Conservation (phyloP, 768 basidiomycete species). For the Suillus decipiens region DNA sequence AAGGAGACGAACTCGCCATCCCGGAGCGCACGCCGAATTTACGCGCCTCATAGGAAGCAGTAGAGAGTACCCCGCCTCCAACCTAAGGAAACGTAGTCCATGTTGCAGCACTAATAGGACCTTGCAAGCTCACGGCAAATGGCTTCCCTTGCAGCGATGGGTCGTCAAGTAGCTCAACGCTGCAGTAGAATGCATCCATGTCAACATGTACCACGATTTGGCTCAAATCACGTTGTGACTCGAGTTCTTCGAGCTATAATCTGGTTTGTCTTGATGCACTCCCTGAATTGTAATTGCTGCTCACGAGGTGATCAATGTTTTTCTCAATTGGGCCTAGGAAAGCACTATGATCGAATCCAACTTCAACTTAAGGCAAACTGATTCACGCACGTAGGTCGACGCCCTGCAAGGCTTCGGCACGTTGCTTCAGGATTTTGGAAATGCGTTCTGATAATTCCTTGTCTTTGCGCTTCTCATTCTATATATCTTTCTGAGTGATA, state of each 20-base stretch:
- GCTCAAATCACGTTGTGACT: constrained; percentile 72
- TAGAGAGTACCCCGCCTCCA: constrained; percentile 80
- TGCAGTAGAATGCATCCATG: constrained; percentile 93
- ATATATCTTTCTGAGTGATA: constrained; percentile 14
- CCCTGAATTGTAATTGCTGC: constrained; percentile 24
- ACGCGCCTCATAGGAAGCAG: constrained; percentile 91
- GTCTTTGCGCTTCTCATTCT: constrained; percentile 92
- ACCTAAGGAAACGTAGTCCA: constrained; percentile 44
- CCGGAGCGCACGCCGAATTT: constrained; percentile 91
- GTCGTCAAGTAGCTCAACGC: constrained; percentile 70
- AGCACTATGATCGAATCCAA: constrained; percentile 13
- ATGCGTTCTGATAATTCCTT: constrained; percentile 81
- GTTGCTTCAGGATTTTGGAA: constrained; percentile 60
- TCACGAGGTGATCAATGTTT: constrained; percentile 69
- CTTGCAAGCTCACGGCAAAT: constrained; percentile 56
- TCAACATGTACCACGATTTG: constrained; percentile 93
- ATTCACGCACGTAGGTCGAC: constrained; percentile 55
- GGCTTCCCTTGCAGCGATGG: constrained; percentile 68
- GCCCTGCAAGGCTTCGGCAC: constrained; percentile 57
- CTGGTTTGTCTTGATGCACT: constrained; percentile 1
- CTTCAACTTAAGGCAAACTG: constrained; percentile 15
- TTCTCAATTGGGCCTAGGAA: constrained; percentile 58
- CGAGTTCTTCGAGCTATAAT: constrained; percentile 62
- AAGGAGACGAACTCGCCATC: constrained; percentile 76
- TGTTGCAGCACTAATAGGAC: constrained; percentile 8